phyloP scores from a whole-genome alignment of 2,329 filamentous ascomycete species.

The Diplodia scrobiculata region DNA sequence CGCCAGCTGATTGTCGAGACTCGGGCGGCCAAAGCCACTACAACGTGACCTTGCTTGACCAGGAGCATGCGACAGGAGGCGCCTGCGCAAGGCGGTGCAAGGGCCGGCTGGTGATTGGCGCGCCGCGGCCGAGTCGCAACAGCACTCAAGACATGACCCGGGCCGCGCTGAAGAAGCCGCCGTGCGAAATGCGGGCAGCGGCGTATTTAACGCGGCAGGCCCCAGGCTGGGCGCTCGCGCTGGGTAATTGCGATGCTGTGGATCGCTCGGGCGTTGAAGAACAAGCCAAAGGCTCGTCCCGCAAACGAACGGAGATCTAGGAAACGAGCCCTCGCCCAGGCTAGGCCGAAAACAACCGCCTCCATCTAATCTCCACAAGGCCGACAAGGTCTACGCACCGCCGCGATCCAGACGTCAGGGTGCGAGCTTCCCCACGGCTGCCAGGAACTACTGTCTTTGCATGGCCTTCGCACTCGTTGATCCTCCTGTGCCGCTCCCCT shows the following conservation, averaged over 20 bases:
- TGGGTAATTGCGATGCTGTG: not conserved
- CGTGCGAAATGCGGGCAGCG: slow-evolving; percentile 9
- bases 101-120: slow-evolving; percentile 24
- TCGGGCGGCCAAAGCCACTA: slow-evolving; percentile 16
- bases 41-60: slow-evolving; percentile 21
- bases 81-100: slow-evolving; percentile 21
- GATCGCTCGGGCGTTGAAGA: slow-evolving; percentile 18
- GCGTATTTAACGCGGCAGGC: slow-evolving; percentile 4
- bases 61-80: slow-evolving; percentile 28
- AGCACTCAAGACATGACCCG: slow-evolving; percentile 24
- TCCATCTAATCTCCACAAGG: slow-evolving; percentile 25
- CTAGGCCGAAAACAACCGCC: slow-evolving; percentile 22
- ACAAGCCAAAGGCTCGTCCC: slow-evolving; percentile 20
- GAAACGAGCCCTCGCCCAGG: slow-evolving; percentile 14
- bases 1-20: slow-evolving; percentile 22
- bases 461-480: slow-evolving; percentile 27
- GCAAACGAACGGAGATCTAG: slow-evolving; percentile 26
- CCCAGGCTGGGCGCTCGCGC: not conserved
- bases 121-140: slow-evolving; percentile 5
- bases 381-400: slow-evolving; percentile 15
- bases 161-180: slow-evolving; percentile 15
- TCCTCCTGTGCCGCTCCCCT: slow-evolving; percentile 16
- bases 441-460: slow-evolving; percentile 13
- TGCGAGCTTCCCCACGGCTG: slow-evolving; percentile 14
- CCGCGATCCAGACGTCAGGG: slow-evolving; percentile 25